Base-by-base conservation (phyloP, 176 grass and related monocot genomes). In the Aechmea fasciata region DNA sequence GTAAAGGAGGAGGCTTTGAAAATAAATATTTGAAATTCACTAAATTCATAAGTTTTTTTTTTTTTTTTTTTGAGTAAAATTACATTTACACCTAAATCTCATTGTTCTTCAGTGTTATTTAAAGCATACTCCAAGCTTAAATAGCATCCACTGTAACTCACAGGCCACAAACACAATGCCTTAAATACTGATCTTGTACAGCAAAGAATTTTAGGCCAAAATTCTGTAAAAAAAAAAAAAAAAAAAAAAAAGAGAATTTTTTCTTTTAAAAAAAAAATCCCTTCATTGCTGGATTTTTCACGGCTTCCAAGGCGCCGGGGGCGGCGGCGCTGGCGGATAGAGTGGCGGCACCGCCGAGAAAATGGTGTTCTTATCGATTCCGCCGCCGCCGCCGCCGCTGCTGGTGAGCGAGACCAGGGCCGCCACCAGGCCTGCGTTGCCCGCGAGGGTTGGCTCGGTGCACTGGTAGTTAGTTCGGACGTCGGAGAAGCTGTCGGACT, bases 311-410 rank as follows among this genome's bases (percentile, higher is more conserved):
- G 82, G 47, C 0, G 82, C n/a, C 12, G 94, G 94, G 0, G 94
- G 94, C 13, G 94, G 94, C 13, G 89, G 94, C 14, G 84, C 18
- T 48, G 50, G 52, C 2, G 84, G 89, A 80, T 85, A 99, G 75
- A 87, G 83, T 2, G 94, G 89, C 2, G 94, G 89, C 85, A 99
- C 87, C 11, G 89, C 86, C 1, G 94, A 99, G 81, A 96, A 96
- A 55, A 99, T 93, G 62, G 90, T 90, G 81, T 92, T 99, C 77
- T 83, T 93, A 76, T 99, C 90, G 65, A 93, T 62, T 71, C 89
- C 80, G 8, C 33, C 63, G n/a, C 79, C 80, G 8, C 33, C 63
- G n/a, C 79, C 71, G 1, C 80, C 85, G 78, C 70, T 86, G 81
- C 79, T 63, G 14, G 94, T 99, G 66, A 99, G 50, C 11, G 94